Evolutionary conservation across 176 grass and related monocot species (phyloP), one percentile per base, ranked within the genome.

Genomic region (Alopecurus myosuroides): DNA sequence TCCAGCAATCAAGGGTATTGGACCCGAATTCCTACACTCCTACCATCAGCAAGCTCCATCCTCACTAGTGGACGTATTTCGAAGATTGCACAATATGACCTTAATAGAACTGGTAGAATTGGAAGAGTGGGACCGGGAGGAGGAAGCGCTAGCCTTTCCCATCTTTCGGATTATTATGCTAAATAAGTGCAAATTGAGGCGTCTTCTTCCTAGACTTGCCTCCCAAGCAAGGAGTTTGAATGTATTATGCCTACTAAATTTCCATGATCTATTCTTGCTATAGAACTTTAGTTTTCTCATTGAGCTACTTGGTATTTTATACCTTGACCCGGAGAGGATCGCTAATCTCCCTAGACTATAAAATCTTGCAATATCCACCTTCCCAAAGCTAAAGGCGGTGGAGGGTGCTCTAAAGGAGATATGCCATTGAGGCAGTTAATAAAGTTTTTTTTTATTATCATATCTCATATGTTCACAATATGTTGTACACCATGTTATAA

Each of bases 101-200:
- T 61, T 61, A 5, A 1, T 29, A 3, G 11, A 11, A 13, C 13
- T 61, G 57, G 3, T 61, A 2, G 41, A 74, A 49, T 74, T n/a
- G 82, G 36, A 84, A 28, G 70, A 65, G 28, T 84, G 82, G 82
- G 70, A 73, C 44, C 26, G 20, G 19, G 19, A 39, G 19, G 19
- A 36, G 8, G 6, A 40, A 22, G 35, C 12, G 36, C 20, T 64
- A 50, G 81, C 69, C 8, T 17, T 83, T 20, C 48, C 49, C 14
- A 5, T 9, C 56, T 37, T 84, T 29, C 39, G 36, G 28, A 35
- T 31, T 5, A 22, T 82, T 44, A 12, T 19, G 28, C 7, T 82
- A 7, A 7, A 4, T 1, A 2, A 28, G 0, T 82, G 63, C 69
- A 56, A 41, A 35, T 22, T 82, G 15, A 71, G 15, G 33, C 26